Evolutionary conservation across 2,329 filamentous ascomycete genomes (phyloP).

Genomic region (Lachnellula arida): DNA sequence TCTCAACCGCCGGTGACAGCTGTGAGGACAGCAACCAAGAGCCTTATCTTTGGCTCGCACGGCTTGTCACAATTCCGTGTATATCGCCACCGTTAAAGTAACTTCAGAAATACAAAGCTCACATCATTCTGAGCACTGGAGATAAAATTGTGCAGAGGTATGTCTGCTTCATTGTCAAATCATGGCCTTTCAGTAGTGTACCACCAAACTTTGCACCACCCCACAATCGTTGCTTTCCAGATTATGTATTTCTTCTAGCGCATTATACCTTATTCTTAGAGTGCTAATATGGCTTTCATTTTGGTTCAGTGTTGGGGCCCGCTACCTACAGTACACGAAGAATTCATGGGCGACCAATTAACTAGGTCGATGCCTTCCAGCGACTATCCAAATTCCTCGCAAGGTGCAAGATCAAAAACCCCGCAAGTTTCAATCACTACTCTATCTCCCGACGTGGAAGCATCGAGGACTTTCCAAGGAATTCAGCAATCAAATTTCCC

Average conservation of each 20-base stretch:
- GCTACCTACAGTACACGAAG: slow-evolving; percentile 11
- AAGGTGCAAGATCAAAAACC: slow-evolving; percentile 9
- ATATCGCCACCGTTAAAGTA: slow-evolving; percentile 1
- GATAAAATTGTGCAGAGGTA: neutral
- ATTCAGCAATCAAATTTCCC: slow-evolving; percentile 5
- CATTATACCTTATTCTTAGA: neutral
- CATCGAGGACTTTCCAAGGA: slow-evolving; percentile 4
- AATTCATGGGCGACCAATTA: slow-evolving; percentile 22
- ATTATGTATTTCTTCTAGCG: neutral
- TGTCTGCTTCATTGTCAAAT: neutral
- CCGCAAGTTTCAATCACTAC: neutral
- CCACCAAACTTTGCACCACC: neutral
- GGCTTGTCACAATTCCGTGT: slow-evolving; percentile 6
- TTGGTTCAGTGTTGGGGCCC: slow-evolving; percentile 18
- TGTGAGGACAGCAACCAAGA: no score
- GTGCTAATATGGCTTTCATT: slow-evolving; percentile 21
- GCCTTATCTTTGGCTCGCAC: neutral
- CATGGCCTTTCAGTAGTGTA: neutral
- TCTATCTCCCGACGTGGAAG: slow-evolving; percentile 3
- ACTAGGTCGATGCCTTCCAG: slow-evolving; percentile 8
- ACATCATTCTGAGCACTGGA: neutral
- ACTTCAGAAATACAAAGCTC: neutral
- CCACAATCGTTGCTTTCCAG: neutral
- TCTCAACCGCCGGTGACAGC: neutral
- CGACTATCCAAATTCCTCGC: slow-evolving; percentile 11